phyloP scores from a whole-genome alignment of 345 rosid species.

The Hibiscus syriacus region DNA sequence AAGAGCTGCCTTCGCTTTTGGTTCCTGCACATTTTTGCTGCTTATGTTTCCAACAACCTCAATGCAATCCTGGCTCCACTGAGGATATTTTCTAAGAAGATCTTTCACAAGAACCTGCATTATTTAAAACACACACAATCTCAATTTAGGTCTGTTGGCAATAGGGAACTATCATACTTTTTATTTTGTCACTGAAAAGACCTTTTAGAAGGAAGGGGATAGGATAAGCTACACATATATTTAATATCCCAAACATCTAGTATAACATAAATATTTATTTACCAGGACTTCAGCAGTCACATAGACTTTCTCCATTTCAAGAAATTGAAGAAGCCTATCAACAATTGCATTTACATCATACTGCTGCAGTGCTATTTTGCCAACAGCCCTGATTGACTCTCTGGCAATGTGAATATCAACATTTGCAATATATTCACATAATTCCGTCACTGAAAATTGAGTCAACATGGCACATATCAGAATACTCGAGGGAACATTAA shows the following conservation, averaged over 20 bases:
- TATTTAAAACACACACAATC: neutral
- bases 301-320: conserved; percentile 98
- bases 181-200: neutral
- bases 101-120: conserved; percentile 93
- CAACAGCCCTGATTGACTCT: conserved; percentile 96
- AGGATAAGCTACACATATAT: conserved; percentile 1
- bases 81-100: conserved; percentile 91
- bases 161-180: neutral
- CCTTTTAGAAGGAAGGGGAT: neutral
- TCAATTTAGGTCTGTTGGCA: neutral
- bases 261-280: conserved; percentile 14
- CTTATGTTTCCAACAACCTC: conserved; percentile 98
- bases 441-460: conserved; percentile 69
- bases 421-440: conserved; percentile 97
- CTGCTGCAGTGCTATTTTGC: conserved; percentile 94
- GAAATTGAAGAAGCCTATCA: conserved; percentile 97
- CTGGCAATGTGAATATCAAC: conserved; percentile 91
- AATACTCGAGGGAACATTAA: neutral
- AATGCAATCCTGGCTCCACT: conserved; percentile 99
- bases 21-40: conserved; percentile 84
- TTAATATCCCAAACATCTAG: neutral
- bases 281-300: conserved; percentile 98
- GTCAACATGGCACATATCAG: conserved; percentile 15
- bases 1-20: conserved; percentile 95
- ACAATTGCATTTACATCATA: conserved; percentile 98